Evolutionary conservation across 768 basidiomycete species (phyloP).

Genomic region (Psilocybe sp.): DNA sequence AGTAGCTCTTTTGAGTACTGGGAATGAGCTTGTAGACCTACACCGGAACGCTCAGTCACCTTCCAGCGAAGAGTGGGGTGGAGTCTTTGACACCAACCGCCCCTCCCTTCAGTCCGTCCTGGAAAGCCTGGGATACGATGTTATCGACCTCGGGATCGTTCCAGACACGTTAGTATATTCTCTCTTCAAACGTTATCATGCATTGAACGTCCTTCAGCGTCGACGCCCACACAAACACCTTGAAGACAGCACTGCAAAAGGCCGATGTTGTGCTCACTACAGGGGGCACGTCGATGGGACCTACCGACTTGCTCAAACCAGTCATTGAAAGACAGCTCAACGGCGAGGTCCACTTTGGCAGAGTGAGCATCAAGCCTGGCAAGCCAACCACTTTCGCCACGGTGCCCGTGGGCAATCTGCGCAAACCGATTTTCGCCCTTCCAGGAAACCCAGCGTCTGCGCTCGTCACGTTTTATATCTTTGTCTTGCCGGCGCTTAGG

Average conservation of each 20-base stretch:
- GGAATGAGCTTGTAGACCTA: constrained; percentile 57
- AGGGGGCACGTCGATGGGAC: constrained; percentile 91
- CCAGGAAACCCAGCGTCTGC: constrained; percentile 91
- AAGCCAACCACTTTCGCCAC: constrained; percentile 92
- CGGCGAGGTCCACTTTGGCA: constrained; percentile 82
- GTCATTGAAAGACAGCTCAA: constrained; percentile 77
- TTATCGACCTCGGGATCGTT: constrained; percentile 80
- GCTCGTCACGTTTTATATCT: constrained; percentile 81
- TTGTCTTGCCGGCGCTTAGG: constrained; percentile 79
- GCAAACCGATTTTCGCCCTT: constrained; percentile 76
- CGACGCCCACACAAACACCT: constrained; percentile 52
- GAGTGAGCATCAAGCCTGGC: constrained; percentile 79
- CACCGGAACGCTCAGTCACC: not conserved
- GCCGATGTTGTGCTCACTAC: constrained; percentile 83
- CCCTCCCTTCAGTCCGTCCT: constrained; percentile 73
- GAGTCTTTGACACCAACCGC: constrained; percentile 84
- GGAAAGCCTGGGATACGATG: constrained; percentile 70
- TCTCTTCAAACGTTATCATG: not conserved
- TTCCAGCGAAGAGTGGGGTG: constrained; percentile 48
- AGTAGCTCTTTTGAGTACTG: constrained; percentile 82
- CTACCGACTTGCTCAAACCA: constrained; percentile 84
- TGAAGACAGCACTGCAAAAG: constrained; percentile 51
- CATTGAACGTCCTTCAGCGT: constrained; percentile 35
- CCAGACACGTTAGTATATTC: constrained; percentile 56
- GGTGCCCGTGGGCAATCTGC: constrained; percentile 43